phyloP scores from a whole-genome alignment of 2,329 filamentous ascomycete genomes.

The Cladosporium cucumerinum region DNA sequence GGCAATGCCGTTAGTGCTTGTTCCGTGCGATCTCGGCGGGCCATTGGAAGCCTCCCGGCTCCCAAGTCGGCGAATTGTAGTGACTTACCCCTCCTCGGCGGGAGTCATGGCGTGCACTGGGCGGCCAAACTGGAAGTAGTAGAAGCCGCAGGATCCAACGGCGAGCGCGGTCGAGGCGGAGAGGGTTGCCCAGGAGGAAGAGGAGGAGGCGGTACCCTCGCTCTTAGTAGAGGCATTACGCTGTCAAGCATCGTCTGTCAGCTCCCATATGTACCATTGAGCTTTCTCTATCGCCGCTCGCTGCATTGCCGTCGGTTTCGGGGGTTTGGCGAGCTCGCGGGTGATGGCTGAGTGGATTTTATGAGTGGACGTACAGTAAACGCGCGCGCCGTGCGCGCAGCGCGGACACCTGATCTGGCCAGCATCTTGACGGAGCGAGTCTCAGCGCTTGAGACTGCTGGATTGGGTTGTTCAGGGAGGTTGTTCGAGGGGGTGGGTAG shows the following conservation, averaged over 20 bases:
- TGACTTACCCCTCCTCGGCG: constrained; percentile 94
- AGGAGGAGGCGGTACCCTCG: constrained; percentile 22
- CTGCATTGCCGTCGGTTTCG: neutral
- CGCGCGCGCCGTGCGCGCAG: constrained; percentile 64
- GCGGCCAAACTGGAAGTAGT: constrained; percentile 92
- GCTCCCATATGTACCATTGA: constrained; percentile 20
- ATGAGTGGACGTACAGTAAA: constrained; percentile 48
- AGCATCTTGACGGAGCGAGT: constrained; percentile 67
- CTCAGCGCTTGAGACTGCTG: constrained; percentile 35
- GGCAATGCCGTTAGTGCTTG: constrained; percentile 7
- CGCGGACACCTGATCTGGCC: constrained; percentile 83
- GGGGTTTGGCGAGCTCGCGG: constrained; percentile 1
- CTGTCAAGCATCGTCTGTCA: constrained; percentile 32
- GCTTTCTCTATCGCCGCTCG: constrained; percentile 4
- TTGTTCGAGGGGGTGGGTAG: constrained; percentile 5
- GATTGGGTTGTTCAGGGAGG: constrained; percentile 15
- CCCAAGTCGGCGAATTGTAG: neutral
- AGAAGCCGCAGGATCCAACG: constrained; percentile 89
- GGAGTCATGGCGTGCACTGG: constrained; percentile 85
- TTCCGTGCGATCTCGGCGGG: constrained; percentile 13
- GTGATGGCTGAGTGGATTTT: constrained; percentile 5
- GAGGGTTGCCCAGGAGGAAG: constrained; percentile 73
- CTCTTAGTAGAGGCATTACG: constrained; percentile 63
- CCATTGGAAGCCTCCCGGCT: neutral
- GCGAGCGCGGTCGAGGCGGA: constrained; percentile 82